Evolutionary conservation across 1,284 basidiomycete species (phyloP).

Genomic region (Moniliophthora roreri): DNA sequence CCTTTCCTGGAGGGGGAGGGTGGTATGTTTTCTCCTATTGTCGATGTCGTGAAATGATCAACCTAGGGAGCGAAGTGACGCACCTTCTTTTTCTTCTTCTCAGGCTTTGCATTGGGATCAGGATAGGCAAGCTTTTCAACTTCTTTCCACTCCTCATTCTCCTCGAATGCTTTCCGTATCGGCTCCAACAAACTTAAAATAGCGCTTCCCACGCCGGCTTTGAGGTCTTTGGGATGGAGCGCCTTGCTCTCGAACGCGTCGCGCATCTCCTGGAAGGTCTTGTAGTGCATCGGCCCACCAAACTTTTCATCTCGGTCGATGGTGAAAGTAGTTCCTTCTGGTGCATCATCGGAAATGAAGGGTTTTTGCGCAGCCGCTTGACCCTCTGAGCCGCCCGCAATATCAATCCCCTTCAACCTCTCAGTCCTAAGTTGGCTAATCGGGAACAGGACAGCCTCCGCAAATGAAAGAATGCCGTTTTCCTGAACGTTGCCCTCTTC

Average conservation of each 20-base stretch:
- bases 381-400: slow-evolving; percentile 39
- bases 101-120: slow-evolving; percentile 62
- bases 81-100: slow-evolving; percentile 68
- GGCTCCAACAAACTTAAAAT: slow-evolving; percentile 83
- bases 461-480: slow-evolving; percentile 93
- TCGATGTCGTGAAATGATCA: neutral
- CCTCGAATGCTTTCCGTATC: slow-evolving; percentile 77
- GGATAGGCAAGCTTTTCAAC: slow-evolving; percentile 86
- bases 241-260: slow-evolving; percentile 77
- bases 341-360: slow-evolving; percentile 68
- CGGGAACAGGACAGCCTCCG: slow-evolving; percentile 87
- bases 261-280: slow-evolving; percentile 65
- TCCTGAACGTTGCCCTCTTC: slow-evolving; percentile 90
- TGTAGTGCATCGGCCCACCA: slow-evolving; percentile 85
- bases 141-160: slow-evolving; percentile 80
- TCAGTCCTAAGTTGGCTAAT: slow-evolving; percentile 78
- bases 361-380: slow-evolving; percentile 49
- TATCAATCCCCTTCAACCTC: slow-evolving; percentile 40
- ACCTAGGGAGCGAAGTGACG: slow-evolving; percentile 1
- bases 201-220: slow-evolving; percentile 77
- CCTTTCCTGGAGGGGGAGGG: slow-evolving; percentile 76
- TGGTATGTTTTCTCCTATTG: slow-evolving; percentile 74
- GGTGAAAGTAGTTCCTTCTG: slow-evolving; percentile 82
- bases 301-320: slow-evolving; percentile 78
- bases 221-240: slow-evolving; percentile 91